Base-by-base conservation (phyloP, 1,284 basidiomycete species). In the Coniferiporia sulphurascens region DNA sequence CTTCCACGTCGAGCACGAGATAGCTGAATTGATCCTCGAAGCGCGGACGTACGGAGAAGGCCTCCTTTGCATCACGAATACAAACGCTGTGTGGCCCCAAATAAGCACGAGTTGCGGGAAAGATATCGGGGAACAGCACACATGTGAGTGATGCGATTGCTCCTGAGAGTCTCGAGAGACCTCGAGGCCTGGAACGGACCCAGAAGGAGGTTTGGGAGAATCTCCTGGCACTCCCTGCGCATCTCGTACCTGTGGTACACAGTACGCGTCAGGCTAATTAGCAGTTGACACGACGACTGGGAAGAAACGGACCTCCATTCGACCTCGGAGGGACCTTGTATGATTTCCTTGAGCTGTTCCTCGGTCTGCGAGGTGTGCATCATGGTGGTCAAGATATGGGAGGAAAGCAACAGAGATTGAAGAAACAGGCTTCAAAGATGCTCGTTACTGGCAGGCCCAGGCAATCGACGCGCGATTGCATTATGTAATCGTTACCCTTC, bases 221-320 rank as follows among this genome's bases (percentile, higher is more conserved):
- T 94, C 72, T 94, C 86, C 74, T 98, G 95, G 64, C 93, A 93
- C 69, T 95, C 88, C 48, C 94, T 77, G 46, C 95, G 82, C 95
- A 97, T 97, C 72, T 97, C 94, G 69, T 97, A 97, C 69, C 92
- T 95, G 60, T 5, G 5, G 27, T 27, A 27, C 27, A 5, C 2
- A 27, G 27, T 21, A 59, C 48, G 55, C 56, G 50, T 36, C 43
- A n/a, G 32, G 50, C 15, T 48, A 27, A 59, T 52, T 34, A 52
- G 38, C 22, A 48, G 48, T 48, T 19, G 10, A 0, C 27, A 41
- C 27, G 13, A 41, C 36, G 32, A 58, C 21, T 45, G 12, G 50
- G 45, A 5, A 19, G 35, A 21, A 27, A 72, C 79, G 64, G 61
- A 86, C 86, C 81, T 83, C 89, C 89, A 91, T 70, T 91, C 89